Conservation (phyloP, 2,329 filamentous ascomycete genomes). For the Sarocladium strictum region DNA sequence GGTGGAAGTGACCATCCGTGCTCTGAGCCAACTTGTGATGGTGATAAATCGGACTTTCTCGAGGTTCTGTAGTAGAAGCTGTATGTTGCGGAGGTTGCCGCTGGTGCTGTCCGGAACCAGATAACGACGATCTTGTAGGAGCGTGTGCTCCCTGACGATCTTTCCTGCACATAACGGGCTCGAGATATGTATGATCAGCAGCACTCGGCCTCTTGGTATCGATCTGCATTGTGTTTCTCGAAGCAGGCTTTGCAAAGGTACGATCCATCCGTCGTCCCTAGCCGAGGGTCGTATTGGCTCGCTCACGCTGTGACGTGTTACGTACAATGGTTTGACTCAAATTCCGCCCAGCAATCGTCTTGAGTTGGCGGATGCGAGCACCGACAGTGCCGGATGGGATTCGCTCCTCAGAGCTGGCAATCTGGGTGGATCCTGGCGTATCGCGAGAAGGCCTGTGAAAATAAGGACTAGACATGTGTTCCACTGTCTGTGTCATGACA, state of each 20-base stretch:
- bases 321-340: slow-evolving; percentile 11
- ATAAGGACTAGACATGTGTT: neutral
- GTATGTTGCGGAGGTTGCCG: neutral
- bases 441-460: neutral
- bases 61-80: neutral
- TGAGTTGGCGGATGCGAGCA: slow-evolving; percentile 23
- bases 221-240: slow-evolving; percentile 18
- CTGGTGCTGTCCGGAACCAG: neutral
- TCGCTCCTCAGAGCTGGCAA: slow-evolving; percentile 11
- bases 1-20: neutral
- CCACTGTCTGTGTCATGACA: neutral
- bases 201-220: slow-evolving; percentile 13
- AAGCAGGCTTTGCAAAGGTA: slow-evolving; percentile 20
- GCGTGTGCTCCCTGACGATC: slow-evolving; percentile 4
- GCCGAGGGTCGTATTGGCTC: slow-evolving; percentile 21
- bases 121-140: neutral
- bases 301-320: slow-evolving; percentile 15
- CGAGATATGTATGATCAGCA: slow-evolving; percentile 17
- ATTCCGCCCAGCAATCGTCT: slow-evolving; percentile 16
- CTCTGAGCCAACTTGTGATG: neutral
- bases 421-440: slow-evolving; percentile 9
- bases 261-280: slow-evolving; percentile 21
- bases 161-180: slow-evolving; percentile 14
- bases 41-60: neutral
- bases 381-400: slow-evolving; percentile 22